Conservation (phyloP, 768 basidiomycete species). For the Epithele typhae region DNA sequence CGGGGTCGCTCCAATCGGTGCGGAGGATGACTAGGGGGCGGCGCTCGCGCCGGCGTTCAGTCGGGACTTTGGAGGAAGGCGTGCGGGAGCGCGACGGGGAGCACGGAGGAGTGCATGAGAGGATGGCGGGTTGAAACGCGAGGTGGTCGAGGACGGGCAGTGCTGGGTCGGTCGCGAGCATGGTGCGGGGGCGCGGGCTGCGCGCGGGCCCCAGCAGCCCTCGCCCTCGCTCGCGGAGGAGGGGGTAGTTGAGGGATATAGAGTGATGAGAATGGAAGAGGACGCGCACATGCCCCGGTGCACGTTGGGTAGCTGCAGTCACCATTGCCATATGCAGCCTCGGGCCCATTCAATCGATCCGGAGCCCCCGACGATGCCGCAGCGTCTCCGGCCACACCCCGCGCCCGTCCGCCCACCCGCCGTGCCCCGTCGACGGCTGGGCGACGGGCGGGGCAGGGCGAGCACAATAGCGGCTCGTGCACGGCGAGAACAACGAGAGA, state of each 20-base stretch:
- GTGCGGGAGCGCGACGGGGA: no score
- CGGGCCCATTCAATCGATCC: slow-evolving; percentile 16
- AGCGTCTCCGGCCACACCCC: slow-evolving; percentile 1
- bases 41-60: no score
- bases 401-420: background rate
- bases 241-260: slow-evolving; percentile 1
- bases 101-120: no score
- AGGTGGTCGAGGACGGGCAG: no score
- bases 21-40: no score
- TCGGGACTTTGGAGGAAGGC: no score
- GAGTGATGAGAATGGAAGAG: slow-evolving; percentile 19
- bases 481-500: slow-evolving; percentile 5
- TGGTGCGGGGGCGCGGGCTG: no score
- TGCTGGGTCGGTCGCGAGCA: no score
- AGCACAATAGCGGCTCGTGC: slow-evolving; percentile 6
- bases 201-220: no score
- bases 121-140: no score
- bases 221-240: background rate
- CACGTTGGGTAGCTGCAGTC: slow-evolving; percentile 7
- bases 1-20: no score
- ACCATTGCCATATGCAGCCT: slow-evolving; percentile 9
- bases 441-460: background rate
- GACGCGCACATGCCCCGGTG: slow-evolving; percentile 18
- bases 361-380: slow-evolving; percentile 8
- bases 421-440: background rate